Conservation (phyloP, 768 basidiomycete species). For the Leucocoprinus birnbaumii region DNA sequence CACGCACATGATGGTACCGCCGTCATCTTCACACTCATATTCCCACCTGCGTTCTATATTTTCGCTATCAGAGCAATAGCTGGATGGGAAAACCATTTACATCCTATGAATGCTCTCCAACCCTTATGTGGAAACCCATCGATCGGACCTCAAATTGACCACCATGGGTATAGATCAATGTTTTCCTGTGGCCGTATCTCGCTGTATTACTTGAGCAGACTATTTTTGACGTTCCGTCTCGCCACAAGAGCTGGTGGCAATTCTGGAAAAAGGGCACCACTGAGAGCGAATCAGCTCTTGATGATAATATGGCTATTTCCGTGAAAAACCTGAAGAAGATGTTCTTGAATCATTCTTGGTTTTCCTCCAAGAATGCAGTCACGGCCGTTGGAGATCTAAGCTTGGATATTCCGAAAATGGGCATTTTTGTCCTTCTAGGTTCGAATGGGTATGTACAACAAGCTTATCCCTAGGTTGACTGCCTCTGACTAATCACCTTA, state of each 20-base stretch:
- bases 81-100: conserved; percentile 61
- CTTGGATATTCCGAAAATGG: conserved; percentile 64
- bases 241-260: conserved; percentile 23
- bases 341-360: conserved; percentile 47
- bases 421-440: conserved; percentile 77
- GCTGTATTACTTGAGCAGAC: conserved; percentile 55
- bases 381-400: conserved; percentile 66
- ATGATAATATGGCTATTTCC: conserved; percentile 53
- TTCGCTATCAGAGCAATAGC: conserved; percentile 67
- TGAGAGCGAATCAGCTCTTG: conserved; percentile 20
- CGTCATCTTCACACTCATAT: conserved; percentile 64
- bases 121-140: neutral
- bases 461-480: too few species aligned
- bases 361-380: conserved; percentile 45
- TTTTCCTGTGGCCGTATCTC: conserved; percentile 74
- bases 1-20: conserved; percentile 41
- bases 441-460: conserved; percentile 55
- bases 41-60: conserved; percentile 75
- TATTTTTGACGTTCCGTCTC: conserved; percentile 57
- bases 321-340: conserved; percentile 58
- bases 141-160: neutral
- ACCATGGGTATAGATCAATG: conserved; percentile 45
- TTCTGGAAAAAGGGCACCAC: conserved; percentile 29
- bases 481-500: conserved; percentile 21
- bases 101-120: conserved; percentile 50